Base-by-base conservation (phyloP, 352 stramenopile species). In the Globisporangium sylvaticum region DNA sequence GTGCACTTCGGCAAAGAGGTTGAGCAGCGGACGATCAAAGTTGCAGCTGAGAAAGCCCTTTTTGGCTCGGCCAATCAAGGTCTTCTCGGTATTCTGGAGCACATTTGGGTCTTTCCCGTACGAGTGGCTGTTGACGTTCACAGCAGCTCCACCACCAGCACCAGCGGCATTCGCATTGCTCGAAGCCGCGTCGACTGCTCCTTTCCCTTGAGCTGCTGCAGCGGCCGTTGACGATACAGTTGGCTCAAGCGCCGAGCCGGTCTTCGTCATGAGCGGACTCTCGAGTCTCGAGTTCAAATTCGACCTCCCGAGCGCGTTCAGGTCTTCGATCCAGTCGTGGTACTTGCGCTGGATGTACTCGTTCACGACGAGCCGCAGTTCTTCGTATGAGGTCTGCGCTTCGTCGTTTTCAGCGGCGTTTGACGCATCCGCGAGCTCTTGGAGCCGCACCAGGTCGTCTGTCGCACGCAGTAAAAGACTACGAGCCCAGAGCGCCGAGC, bases 21-120 rank as follows among this genome's bases (percentile, higher is more conserved):
- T 91, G 7, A 98, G 70, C 63, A 98, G 75, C 20, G 90, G 90
- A 3, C 87, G 80, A 75, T 98, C 94, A 58, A 98, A 98, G 66
- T 98, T 98, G 71, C 92, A 98, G 37, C 97, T 89, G 24, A 98
- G 71, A 62, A 96, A 94, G 20, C 84, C 88, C 63, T 90, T 89
- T 46, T 94, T 94, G 1, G 81, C 85, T 3, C 87, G 78, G 37
- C 86, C 76, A 62, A 95, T 92, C 2, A 95, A 65, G 4, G 84
- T 91, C 62, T 93, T 93, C 58, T 93, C 84, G 0, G 75, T 96
- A 68, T 91, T 90, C 67, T 90, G 83, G 3, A 88, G 69, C 6
- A 79, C 77, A 15, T 91, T 92, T 31, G 74, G 57, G n/a, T 91
- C 84, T 50, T 84, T 78, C 27, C 72, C 62, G 67, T 76, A 12